These are phyloP conservation scores for Penicillium verrucosum DNA, from an alignment of 2,329 filamentous ascomycete species.

Conservation along the genomic window DNA sequence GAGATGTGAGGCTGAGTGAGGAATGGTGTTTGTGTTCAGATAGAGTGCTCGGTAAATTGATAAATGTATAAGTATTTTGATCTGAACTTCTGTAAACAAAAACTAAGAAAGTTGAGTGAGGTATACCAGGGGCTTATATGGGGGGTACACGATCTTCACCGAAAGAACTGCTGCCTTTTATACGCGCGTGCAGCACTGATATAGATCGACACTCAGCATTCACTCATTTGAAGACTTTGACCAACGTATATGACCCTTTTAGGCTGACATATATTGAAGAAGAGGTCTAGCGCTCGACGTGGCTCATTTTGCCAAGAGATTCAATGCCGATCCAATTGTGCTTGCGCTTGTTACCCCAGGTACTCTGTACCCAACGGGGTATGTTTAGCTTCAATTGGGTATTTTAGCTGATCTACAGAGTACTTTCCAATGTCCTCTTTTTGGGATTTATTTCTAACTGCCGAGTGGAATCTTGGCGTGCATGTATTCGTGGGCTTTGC, in stretches of 20 bases:
- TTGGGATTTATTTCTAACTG: background rate
- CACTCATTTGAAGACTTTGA: background rate
- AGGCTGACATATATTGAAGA: background rate
- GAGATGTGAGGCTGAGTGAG: background rate
- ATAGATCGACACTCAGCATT: background rate
- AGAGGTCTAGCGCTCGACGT: background rate
- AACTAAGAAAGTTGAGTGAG: background rate
- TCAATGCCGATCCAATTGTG: background rate
- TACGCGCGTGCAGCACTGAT: background rate
- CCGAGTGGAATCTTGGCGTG: background rate
- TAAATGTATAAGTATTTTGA: background rate
- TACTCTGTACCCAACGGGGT: background rate
- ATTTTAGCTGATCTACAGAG: background rate
- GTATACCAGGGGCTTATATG: background rate
- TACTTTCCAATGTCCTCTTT: background rate
- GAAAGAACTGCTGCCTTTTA: background rate
- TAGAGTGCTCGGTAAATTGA: background rate
- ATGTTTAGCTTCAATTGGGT: background rate
- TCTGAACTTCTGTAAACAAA: background rate
- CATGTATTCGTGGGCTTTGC: background rate
- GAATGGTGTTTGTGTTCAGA: background rate
- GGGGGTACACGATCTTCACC: background rate
- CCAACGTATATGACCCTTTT: background rate
- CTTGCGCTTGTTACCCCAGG: background rate
- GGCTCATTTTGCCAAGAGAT: conserved; percentile 1